These are phyloP conservation scores for Aleurites moluccanus DNA, from an alignment of 441 rosid species.

Conservation along the genomic window DNA sequence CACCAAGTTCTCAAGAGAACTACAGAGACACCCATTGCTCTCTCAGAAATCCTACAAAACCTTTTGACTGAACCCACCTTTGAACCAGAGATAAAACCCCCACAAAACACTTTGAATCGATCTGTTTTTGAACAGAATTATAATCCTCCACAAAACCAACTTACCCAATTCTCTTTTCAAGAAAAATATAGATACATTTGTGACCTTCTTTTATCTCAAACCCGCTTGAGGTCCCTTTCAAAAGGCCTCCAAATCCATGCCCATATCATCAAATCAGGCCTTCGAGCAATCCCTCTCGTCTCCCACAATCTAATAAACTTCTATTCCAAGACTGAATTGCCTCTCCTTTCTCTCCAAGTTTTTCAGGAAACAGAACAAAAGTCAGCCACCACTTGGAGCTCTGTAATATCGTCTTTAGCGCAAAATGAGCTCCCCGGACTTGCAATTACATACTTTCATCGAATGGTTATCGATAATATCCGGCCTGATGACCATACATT, in stretches of 20 bases:
- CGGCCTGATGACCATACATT: constrained; percentile 73
- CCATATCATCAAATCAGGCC: constrained; percentile 62
- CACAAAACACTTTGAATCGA: not conserved
- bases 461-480: constrained; percentile 42
- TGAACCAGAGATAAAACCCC: constrained; percentile 5
- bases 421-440: constrained; percentile 78
- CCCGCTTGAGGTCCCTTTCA: constrained; percentile 46
- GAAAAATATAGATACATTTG: constrained; percentile 48
- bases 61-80: not conserved
- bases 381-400: constrained; percentile 86
- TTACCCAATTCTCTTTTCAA: constrained; percentile 29
- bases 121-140: not conserved
- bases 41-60: constrained; percentile 13
- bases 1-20: constrained; percentile 5
- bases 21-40: constrained; percentile 13
- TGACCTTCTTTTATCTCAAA: constrained; percentile 56
- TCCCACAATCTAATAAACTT: constrained; percentile 78
- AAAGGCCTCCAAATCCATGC: constrained; percentile 78
- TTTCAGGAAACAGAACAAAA: constrained; percentile 50
- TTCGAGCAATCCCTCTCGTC: constrained; percentile 62
- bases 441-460: constrained; percentile 61
- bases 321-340: constrained; percentile 77
- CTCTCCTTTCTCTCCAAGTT: constrained; percentile 48
- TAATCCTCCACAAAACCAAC: constrained; percentile 23
- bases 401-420: constrained; percentile 67